A percentile compares a stretch with the other conserved stretches of the same genome.
Evolutionary conservation across 1,139 yeast genomes (phyloP).

Genomic region (Suhomyces choctaworum): DNA sequence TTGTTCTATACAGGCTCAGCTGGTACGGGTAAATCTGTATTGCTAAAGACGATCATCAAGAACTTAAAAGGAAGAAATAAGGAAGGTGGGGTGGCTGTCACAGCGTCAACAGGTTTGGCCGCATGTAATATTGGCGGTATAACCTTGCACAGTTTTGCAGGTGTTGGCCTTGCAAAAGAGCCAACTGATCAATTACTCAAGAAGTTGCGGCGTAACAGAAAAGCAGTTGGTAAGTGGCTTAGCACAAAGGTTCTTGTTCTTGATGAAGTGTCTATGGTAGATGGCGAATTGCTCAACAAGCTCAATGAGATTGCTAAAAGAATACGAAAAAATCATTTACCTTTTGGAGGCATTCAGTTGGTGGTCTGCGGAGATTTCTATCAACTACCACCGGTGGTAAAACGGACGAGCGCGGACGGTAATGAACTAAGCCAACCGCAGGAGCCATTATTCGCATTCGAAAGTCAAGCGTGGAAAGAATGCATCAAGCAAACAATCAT

Average conservation of each 20-base stretch:
- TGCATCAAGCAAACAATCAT: constrained; percentile 67
- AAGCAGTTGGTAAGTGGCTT: constrained; percentile 62
- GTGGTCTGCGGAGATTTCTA: constrained; percentile 88
- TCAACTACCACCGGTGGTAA: constrained; percentile 81
- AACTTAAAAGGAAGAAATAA: constrained; percentile 50
- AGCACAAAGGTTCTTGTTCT: constrained; percentile 64
- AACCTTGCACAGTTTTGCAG: constrained; percentile 83
- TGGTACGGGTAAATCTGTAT: constrained; percentile 90
- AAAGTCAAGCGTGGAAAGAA: constrained; percentile 69
- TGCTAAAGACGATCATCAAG: constrained; percentile 68
- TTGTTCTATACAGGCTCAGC: constrained; percentile 93
- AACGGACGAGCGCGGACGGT: constrained; percentile 27
- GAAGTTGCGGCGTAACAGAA: constrained; percentile 56
- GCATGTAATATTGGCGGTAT: constrained; percentile 90
- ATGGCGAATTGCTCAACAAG: constrained; percentile 71
- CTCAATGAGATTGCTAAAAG: constrained; percentile 64
- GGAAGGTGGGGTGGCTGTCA: constrained; percentile 65
- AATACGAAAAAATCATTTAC: constrained; percentile 49
- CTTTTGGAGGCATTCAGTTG: constrained; percentile 90
- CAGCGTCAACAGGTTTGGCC: constrained; percentile 92
- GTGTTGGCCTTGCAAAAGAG: constrained; percentile 71
- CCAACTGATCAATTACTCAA: constrained; percentile 40
- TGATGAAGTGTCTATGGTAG: constrained; percentile 91
- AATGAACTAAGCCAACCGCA: constrained; percentile 17
- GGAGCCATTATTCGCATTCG: constrained; percentile 65